These are phyloP conservation scores for Phytopythium aichiense DNA, from an alignment of 352 stramenopile species.

Conservation along the genomic window DNA sequence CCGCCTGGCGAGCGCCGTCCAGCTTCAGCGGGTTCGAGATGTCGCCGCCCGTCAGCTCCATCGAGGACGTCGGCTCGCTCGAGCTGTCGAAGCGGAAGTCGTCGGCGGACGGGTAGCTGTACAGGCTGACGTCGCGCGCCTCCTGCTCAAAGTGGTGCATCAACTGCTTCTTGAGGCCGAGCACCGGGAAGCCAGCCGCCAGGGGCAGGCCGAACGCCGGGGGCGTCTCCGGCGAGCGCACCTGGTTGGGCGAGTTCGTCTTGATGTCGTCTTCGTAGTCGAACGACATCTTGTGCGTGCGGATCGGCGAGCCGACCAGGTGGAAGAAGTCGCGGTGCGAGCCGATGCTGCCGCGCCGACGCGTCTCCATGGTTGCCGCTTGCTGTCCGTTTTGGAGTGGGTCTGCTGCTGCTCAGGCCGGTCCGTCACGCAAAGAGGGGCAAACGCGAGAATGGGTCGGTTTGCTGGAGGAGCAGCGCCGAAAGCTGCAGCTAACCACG, in stretches of 20 bases:
- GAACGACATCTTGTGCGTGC: slow-evolving; percentile 46
- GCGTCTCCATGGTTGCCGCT: slow-evolving; percentile 4
- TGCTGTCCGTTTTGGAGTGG: neutral
- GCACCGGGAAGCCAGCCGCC: slow-evolving; percentile 12
- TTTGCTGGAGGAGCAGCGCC: neutral
- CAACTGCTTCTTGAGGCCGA: slow-evolving; percentile 27
- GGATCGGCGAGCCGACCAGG: slow-evolving; percentile 76
- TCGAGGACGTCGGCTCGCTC: slow-evolving; percentile 22
- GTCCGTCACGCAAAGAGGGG: neutral
- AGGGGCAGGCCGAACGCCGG: slow-evolving; percentile 11
- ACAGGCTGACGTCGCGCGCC: slow-evolving; percentile 18
- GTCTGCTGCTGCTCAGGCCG: neutral
- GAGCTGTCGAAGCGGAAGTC: slow-evolving; percentile 19
- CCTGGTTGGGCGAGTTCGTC: slow-evolving; percentile 24
- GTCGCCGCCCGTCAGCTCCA: slow-evolving; percentile 30
- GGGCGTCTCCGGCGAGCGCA: slow-evolving; percentile 26
- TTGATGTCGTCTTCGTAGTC: slow-evolving; percentile 37
- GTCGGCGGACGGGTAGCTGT: slow-evolving; percentile 23
- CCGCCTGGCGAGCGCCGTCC: slow-evolving; percentile 45
- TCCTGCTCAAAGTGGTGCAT: slow-evolving; percentile 24
- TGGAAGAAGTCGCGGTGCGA: slow-evolving; percentile 54
- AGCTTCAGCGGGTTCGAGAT: slow-evolving; percentile 41
- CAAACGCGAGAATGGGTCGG: neutral
- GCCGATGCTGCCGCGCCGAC: slow-evolving; percentile 18
- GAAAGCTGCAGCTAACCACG: neutral